Evolutionary conservation across 1,284 basidiomycete species (phyloP), one percentile per base, ranked within the genome.

Genomic region (Austroboletus rostrupii): DNA sequence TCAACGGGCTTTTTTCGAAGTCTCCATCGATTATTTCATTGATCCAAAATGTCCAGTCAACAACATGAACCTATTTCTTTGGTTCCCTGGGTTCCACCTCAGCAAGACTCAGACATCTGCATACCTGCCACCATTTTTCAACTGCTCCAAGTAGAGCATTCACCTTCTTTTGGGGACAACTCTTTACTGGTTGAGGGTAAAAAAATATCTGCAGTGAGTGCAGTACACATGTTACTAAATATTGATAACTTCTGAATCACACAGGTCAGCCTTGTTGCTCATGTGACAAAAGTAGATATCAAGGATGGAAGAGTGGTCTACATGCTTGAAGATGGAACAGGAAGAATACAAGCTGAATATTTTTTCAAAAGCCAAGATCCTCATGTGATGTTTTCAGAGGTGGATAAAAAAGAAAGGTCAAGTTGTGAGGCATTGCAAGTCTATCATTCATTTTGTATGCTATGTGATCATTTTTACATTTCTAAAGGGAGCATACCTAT

Each of bases 311-410:
- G 13, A 5, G 43, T 37, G 39, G 6, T 3, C 4, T 69, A 44
- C 6, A 0, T 2, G 11, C 61, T 66, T 20, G 68, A 69, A 43
- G 64, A 66, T 52, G 64, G 68, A 14, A 70, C 64, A 43, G 64
- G 64, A 13, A 55, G 37, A 10, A 63, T 69, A 35, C 6, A 3
- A 19, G 68, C 51, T 29, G 32, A 45, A 0, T 54, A 48, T 23
- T n/a, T 13, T 0, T 21, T 58, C n/a, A 9, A 11, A 16, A 53
- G 45, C 5, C 7, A 54, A 0, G 46, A 29, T 16, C 32, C 32
- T 14, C 12, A 33, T 13, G 13, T 14, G 10, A n/a, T 17, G 10
- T 35, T 47, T 41, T 7, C 7, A 43, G 50, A 55, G 32, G 41
- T 10, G 35, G 61, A 59, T 37, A 29, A 53, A 16, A 32, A 49